Conservation (phyloP, 2,329 filamentous ascomycete species). For the Colletotrichum melonis region DNA sequence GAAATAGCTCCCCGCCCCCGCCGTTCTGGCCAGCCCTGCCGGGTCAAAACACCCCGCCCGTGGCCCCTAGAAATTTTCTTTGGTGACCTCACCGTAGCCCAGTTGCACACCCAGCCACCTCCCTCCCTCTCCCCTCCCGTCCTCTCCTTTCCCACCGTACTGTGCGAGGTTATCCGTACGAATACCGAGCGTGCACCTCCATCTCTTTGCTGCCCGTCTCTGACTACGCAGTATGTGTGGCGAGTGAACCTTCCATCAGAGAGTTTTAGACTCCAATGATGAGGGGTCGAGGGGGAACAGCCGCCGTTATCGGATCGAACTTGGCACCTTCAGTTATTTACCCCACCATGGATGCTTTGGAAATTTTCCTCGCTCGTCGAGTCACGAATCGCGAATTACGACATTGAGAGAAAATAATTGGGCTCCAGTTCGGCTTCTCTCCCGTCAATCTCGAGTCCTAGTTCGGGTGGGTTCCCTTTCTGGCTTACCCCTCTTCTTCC, state of each 20-base stretch:
- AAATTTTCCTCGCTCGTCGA: constrained; percentile 23
- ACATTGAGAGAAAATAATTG: neutral
- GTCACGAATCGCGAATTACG: constrained; percentile 24
- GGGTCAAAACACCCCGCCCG: constrained; percentile 30
- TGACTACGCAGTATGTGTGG: too few relatives aligned
- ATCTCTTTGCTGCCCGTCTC: neutral
- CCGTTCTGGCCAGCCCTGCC: constrained; percentile 36
- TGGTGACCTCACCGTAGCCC: constrained; percentile 22
- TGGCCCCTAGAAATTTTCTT: constrained; percentile 25
- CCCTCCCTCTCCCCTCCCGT: neutral
- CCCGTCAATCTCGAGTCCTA: neutral
- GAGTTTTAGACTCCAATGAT: neutral
- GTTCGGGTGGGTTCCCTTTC: neutral
- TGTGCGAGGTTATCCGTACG: neutral
- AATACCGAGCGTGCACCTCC: neutral
- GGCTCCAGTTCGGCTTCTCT: neutral
- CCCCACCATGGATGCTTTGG: constrained; percentile 27
- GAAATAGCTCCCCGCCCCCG: constrained; percentile 21
- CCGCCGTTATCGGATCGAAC: constrained; percentile 28
- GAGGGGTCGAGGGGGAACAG: constrained; percentile 5
- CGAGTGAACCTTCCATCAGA: neutral
- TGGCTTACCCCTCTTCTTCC: neutral
- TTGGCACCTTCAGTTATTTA: neutral
- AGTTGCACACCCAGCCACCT: constrained; percentile 2
- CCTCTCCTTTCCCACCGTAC: neutral